These are phyloP conservation scores for Cordyceps cateniannulata DNA, from an alignment of 2,329 filamentous ascomycete genomes.

Conservation along the genomic window DNA sequence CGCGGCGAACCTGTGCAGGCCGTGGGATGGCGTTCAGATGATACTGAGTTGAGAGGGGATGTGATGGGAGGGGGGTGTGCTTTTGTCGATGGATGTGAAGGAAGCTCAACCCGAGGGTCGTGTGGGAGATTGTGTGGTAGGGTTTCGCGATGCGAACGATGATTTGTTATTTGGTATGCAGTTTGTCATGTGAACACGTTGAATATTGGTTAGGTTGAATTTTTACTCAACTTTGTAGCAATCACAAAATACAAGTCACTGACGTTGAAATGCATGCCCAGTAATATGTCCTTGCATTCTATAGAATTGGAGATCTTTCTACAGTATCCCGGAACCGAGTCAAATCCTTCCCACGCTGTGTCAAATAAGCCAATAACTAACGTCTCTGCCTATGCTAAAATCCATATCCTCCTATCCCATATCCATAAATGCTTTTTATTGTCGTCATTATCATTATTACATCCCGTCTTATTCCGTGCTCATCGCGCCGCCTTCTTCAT, in stretches of 20 bases:
- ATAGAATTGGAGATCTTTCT: neutral
- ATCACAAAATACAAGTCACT: no score
- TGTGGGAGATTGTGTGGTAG: no score
- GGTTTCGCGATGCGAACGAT: neutral
- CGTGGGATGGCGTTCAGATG: slow-evolving; percentile 23
- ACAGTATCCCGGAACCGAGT: neutral
- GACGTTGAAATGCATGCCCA: neutral
- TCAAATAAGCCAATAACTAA: neutral
- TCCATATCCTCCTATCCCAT: neutral
- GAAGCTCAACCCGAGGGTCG: no score
- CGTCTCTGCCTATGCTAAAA: neutral
- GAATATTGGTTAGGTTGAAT: no score
- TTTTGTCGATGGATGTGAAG: no score
- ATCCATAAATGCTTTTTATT: neutral
- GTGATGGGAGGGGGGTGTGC: neutral
- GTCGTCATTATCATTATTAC: slow-evolving; percentile 21
- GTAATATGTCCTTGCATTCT: neutral
- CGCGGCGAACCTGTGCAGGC: slow-evolving; percentile 34
- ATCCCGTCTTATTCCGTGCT: slow-evolving; percentile 37
- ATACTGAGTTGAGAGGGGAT: neutral
- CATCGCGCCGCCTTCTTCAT: slow-evolving; percentile 15
- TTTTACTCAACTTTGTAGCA: no score
- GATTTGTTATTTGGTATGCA: neutral
- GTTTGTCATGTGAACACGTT: no score
- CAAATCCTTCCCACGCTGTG: neutral